Evolutionary conservation across 371 early-diverging fungal genomes (phyloP).

Genomic region (Circinella umbellata): DNA sequence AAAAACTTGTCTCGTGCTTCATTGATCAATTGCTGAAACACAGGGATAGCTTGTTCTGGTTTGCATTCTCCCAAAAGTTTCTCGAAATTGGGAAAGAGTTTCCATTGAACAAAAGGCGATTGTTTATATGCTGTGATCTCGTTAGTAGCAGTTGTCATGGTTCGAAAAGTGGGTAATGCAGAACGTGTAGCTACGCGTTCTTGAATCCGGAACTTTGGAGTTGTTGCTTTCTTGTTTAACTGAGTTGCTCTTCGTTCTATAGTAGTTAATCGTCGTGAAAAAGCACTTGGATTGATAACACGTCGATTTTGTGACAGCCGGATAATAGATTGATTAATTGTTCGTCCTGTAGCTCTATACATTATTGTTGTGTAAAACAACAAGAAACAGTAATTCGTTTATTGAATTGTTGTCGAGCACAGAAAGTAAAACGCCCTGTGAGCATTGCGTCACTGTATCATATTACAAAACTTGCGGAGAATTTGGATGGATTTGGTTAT

Average conservation of each 20-base stretch:
- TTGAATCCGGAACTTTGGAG: not conserved
- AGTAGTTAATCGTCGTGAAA: not conserved
- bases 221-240: not conserved
- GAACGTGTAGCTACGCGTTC: not conserved
- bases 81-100: slow-evolving; percentile 62
- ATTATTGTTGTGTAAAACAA: not conserved
- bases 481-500: no score
- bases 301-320: not conserved
- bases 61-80: slow-evolving; percentile 37
- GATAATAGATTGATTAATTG: not conserved
- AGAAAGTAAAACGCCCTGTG: no score
- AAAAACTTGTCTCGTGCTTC: slow-evolving; percentile 52
- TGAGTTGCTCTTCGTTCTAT: not conserved
- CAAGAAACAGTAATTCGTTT: no score
- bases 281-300: not conserved
- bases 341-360: slow-evolving; percentile 4
- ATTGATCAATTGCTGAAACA: slow-evolving; percentile 50
- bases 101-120: slow-evolving; percentile 56
- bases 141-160: slow-evolving; percentile 15
- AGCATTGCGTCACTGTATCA: no score
- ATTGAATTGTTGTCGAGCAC: no score
- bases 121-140: slow-evolving; percentile 17
- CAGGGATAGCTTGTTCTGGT: slow-evolving; percentile 60
- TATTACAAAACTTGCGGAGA: no score
- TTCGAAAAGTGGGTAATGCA: not conserved